phyloP scores from a whole-genome alignment of 768 basidiomycete species.

The Calocybe indica region DNA sequence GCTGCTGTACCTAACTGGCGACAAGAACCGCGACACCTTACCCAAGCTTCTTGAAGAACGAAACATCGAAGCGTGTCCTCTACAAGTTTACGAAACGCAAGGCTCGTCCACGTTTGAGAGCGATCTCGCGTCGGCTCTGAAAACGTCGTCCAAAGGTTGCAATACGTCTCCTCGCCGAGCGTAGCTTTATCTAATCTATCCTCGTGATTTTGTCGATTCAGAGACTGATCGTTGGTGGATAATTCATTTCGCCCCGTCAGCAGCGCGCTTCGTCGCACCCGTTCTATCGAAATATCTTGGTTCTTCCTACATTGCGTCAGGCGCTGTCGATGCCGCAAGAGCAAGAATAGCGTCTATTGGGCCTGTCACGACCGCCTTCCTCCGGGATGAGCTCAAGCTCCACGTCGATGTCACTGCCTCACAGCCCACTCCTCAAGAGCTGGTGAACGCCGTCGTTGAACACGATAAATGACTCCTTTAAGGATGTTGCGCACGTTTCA shows the following conservation, averaged over 20 bases:
- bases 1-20: conserved; percentile 77
- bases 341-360: conserved; percentile 59
- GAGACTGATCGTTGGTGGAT: conserved; percentile 51
- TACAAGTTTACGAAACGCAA: conserved; percentile 70
- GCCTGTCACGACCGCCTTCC: conserved; percentile 51
- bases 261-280: conserved; percentile 52
- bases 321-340: not conserved
- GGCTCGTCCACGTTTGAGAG: conserved; percentile 45
- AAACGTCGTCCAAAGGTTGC: conserved; percentile 16
- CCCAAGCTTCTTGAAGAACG: conserved; percentile 40
- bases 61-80: conserved; percentile 35
- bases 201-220: conserved; percentile 7
- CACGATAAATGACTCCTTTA: conserved; percentile 2
- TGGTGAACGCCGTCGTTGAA: conserved; percentile 28
- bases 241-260: conserved; percentile 72
- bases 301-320: conserved; percentile 16
- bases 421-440: conserved; percentile 51
- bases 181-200: not conserved
- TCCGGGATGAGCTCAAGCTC: conserved; percentile 39
- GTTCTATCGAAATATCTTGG: conserved; percentile 38
- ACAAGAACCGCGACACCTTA: conserved; percentile 78
- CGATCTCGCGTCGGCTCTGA: conserved; percentile 31
- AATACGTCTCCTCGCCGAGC: not conserved
- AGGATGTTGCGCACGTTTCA: no score
- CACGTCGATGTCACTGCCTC: conserved; percentile 48